Base-by-base conservation (phyloP, 2,329 filamentous ascomycete genomes). In the Pseudocercospora crystallina region DNA sequence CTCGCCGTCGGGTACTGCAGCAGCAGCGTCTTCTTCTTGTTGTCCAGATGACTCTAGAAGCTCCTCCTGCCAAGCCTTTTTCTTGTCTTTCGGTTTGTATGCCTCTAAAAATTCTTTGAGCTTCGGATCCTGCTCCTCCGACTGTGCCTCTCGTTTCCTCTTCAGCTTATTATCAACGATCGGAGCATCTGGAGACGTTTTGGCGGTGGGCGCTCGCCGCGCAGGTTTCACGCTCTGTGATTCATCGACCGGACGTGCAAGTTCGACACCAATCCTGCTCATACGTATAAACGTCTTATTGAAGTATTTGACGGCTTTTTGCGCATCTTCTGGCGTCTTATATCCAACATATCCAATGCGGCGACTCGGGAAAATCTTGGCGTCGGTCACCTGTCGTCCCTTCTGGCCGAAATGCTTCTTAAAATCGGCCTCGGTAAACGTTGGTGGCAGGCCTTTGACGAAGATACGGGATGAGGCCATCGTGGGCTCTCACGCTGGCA, bases 331-430 rank as follows among this genome's bases (percentile, higher is more conserved):
- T 11, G 87, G 76, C 44, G 82, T 88, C 73, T 89, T 91, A 78
- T 92, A 97, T 57, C 94, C 94, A 53, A 99, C 84, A 79, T 96
- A 99, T 62, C 91, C 94, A 71, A 99, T 96, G 61, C 91, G 83
- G 64, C 94, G 84, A 65, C 90, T 85, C 5, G 89, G 83, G 67
- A 97, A 89, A 68, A 96, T 82, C 79, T 95, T 95, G 64, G 90
- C 83, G 74, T 99, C 94, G 46, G 92, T 97, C 67, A 96, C 83
- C 57, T 87, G 77, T 56, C 82, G 82, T 56, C 85, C 86, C 62
- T 82, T 80, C 26, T 62, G 58, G 53, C 87, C 82, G 72, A 99
- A 99, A 74, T 97, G 91, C 68, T 89, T 90, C 68, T 84, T 85
- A 68, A 97, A 87, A 60, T 95, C 88, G 46, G 86, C 84, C 72